Evolutionary conservation across 2,329 filamentous ascomycete species (phyloP).

Genomic region (Xylariaceae sp.): DNA sequence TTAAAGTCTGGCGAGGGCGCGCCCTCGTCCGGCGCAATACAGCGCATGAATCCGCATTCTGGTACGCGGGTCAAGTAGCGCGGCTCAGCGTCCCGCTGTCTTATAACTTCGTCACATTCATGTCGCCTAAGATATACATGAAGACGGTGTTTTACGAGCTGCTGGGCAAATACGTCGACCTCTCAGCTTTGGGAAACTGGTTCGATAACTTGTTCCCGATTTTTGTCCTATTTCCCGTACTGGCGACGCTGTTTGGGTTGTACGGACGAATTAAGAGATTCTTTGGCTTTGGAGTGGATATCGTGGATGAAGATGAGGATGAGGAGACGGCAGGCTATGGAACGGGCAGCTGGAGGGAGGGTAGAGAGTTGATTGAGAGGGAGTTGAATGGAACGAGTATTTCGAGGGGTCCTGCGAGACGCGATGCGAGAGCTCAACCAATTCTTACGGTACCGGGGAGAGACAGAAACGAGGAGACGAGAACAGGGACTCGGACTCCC

Average conservation of each 20-base stretch:
- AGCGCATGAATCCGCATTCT: constrained; percentile 88
- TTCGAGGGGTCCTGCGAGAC: constrained; percentile 43
- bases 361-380: constrained; percentile 82
- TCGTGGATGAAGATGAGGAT: constrained; percentile 73
- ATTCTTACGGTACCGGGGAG: constrained; percentile 47
- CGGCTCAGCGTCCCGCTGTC: constrained; percentile 88
- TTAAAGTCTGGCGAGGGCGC: constrained; percentile 96
- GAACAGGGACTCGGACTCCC: constrained; percentile 38
- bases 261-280: constrained; percentile 77
- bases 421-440: constrained; percentile 40
- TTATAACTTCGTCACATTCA: constrained; percentile 95
- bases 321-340: constrained; percentile 66
- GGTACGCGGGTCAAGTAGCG: constrained; percentile 92
- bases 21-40: constrained; percentile 89
- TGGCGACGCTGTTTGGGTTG: constrained; percentile 82
- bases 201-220: constrained; percentile 89
- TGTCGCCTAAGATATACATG: constrained; percentile 68
- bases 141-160: constrained; percentile 86
- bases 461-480: constrained; percentile 29
- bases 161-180: constrained; percentile 76
- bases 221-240: constrained; percentile 80
- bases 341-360: constrained; percentile 85
- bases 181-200: constrained; percentile 77
- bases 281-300: constrained; percentile 73
- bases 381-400: constrained; percentile 69